These are phyloP conservation scores for Phytophthora sp. DNA, from an alignment of 352 stramenopile genomes.

Conservation along the genomic window DNA sequence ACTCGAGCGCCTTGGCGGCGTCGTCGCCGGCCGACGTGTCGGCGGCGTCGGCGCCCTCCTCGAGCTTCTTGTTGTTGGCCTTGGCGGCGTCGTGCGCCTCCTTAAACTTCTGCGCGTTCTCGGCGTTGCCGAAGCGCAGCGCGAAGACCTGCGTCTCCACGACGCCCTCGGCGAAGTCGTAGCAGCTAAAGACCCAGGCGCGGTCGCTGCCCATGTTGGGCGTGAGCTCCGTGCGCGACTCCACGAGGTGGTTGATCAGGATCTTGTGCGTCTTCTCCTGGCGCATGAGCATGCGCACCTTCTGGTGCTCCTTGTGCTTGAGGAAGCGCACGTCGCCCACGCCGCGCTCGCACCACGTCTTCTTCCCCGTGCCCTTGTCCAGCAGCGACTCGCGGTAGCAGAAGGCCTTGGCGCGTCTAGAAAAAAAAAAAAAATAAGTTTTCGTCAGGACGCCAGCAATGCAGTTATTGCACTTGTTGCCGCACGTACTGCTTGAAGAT, in stretches of 20 bases:
- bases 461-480: too few relatives aligned
- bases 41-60: slow-evolving; percentile 91
- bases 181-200: slow-evolving; percentile 98
- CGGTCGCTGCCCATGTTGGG: slow-evolving; percentile 97
- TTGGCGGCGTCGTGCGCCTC: slow-evolving; percentile 94
- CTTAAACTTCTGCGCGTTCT: slow-evolving; percentile 98
- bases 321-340: slow-evolving; percentile 97
- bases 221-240: slow-evolving; percentile 95
- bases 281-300: slow-evolving; percentile 97
- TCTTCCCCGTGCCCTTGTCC: slow-evolving; percentile 97
- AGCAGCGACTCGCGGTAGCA: slow-evolving; percentile 97
- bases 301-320: slow-evolving; percentile 95
- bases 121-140: slow-evolving; percentile 95
- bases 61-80: slow-evolving; percentile 94
- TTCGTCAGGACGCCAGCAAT: too few relatives aligned
- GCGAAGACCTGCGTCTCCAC: slow-evolving; percentile 92
- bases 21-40: slow-evolving; percentile 94
- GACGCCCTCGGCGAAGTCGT: slow-evolving; percentile 97
- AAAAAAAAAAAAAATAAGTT: too few relatives aligned
- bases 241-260: slow-evolving; percentile 97
- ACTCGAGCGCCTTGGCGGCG: slow-evolving; percentile 91
- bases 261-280: slow-evolving; percentile 99
- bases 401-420: slow-evolving; percentile 95
- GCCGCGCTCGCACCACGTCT: slow-evolving; percentile 97
- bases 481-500: slow-evolving; percentile 89